These are phyloP conservation scores for Suillus decipiens DNA, from an alignment of 768 basidiomycete species.

Conservation along the genomic window DNA sequence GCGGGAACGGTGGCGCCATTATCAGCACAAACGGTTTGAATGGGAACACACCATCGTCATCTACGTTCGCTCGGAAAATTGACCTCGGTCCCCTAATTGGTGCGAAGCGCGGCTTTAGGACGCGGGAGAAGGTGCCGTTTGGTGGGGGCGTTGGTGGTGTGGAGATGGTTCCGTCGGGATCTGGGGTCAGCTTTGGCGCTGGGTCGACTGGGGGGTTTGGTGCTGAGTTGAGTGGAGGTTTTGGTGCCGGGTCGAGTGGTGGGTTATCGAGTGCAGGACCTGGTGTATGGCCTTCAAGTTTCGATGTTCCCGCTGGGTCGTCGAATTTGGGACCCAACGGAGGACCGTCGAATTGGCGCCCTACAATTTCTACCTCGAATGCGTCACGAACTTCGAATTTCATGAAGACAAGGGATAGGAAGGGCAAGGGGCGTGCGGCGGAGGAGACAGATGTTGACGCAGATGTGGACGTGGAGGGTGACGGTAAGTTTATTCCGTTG, in stretches of 20 bases:
- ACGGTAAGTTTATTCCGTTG: constrained; percentile 21
- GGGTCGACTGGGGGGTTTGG: not conserved
- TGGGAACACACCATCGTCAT: constrained; percentile 1
- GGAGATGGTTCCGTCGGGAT: constrained; percentile 46
- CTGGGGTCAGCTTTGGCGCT: not conserved
- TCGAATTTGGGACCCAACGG: not conserved
- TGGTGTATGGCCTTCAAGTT: not conserved
- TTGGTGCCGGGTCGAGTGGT: not conserved
- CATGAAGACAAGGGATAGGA: constrained; percentile 16
- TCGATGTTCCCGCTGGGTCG: not conserved
- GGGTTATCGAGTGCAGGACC: not conserved
- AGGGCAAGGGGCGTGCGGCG: constrained; percentile 28
- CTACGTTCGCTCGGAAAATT: constrained; percentile 16
- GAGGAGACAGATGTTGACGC: constrained; percentile 6
- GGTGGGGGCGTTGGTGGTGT: constrained; percentile 67
- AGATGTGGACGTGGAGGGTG: constrained; percentile 21
- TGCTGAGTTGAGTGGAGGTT: not conserved
- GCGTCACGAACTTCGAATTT: not conserved
- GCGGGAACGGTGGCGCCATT: constrained; percentile 7
- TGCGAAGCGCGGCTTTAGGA: constrained; percentile 58
- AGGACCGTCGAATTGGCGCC: not conserved
- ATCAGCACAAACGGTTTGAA: constrained; percentile 23
- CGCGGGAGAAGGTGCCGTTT: constrained; percentile 54
- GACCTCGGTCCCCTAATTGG: constrained; percentile 71
- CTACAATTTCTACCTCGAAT: not conserved